Conservation (phyloP, 306 rosid species). For the Vigna mungo region DNA sequence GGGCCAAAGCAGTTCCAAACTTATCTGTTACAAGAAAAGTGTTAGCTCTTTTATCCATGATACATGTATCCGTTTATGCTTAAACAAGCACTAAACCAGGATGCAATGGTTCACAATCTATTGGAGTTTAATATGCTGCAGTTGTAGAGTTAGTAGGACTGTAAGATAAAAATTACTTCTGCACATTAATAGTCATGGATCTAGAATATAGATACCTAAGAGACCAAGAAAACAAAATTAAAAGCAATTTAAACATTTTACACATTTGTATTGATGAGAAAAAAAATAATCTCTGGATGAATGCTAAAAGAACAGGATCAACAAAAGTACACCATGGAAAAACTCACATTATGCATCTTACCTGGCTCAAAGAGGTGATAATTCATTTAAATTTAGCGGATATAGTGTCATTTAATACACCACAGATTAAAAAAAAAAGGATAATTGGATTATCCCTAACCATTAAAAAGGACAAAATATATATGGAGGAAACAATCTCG, state of each 20-base stretch:
- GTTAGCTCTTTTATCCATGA: conserved; percentile 8
- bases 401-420: not conserved
- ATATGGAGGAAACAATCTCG: not conserved
- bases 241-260: not conserved
- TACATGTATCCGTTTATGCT: conserved; percentile 14
- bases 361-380: conserved; percentile 1
- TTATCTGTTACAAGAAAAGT: conserved; percentile 68
- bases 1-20: conserved; percentile 97
- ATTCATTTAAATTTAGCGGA: conserved; percentile 18
- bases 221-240: conserved; percentile 1
- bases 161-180: not conserved
- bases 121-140: not conserved
- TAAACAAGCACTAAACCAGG: conserved; percentile 11
- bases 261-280: not conserved
- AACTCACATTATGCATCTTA: not conserved
- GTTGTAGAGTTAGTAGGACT: conserved; percentile 18
- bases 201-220: not conserved
- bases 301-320: not conserved
- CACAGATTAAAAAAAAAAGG: not conserved
- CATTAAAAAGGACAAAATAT: conserved; percentile 2
- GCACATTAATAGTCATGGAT: not conserved
- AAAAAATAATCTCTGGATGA: not conserved
- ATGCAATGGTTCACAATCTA: conserved; percentile 5
- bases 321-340: not conserved
- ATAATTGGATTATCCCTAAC: not conserved